A percentile compares a stretch with the other conserved stretches of the same genome.
These are phyloP conservation scores for Haematococcus lacustris DNA, from an alignment of 139 green algal species.

Conservation along the genomic window DNA sequence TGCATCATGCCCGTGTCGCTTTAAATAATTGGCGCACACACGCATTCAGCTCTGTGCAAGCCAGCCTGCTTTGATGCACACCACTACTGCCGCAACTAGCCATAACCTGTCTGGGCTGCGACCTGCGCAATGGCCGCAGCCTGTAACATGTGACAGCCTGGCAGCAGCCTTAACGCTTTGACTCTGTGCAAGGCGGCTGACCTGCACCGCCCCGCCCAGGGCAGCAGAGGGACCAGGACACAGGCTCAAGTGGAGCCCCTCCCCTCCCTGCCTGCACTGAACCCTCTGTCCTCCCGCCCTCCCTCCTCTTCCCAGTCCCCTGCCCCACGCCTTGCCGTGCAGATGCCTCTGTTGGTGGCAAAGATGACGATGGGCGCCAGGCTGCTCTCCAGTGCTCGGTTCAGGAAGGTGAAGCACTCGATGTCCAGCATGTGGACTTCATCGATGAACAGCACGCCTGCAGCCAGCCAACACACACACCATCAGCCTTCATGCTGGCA, in stretches of 20 bases:
- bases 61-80: no score
- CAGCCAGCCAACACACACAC: slow-evolving; percentile 81
- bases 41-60: no score
- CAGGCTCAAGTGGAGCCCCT: neutral
- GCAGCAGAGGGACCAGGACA: neutral
- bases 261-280: neutral
- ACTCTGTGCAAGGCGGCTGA: no score
- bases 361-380: slow-evolving; percentile 97
- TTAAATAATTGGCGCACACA: no score
- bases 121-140: no score
- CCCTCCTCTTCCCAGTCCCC: neutral
- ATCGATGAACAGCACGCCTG: slow-evolving; percentile 96
- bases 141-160: no score
- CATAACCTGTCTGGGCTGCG: no score
- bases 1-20: no score
- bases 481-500: no score
- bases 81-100: no score
- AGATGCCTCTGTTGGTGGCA: slow-evolving; percentile 95
- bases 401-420: slow-evolving; percentile 98
- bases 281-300: neutral
- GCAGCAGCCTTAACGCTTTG: no score
- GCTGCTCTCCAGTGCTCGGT: slow-evolving; percentile 81
- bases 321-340: slow-evolving; percentile 36
- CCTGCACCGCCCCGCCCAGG: no score
- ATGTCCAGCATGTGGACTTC: slow-evolving; percentile 99